Evolutionary conservation across 768 basidiomycete genomes (phyloP).

Genomic region (Kwoniella mangroviensis): DNA sequence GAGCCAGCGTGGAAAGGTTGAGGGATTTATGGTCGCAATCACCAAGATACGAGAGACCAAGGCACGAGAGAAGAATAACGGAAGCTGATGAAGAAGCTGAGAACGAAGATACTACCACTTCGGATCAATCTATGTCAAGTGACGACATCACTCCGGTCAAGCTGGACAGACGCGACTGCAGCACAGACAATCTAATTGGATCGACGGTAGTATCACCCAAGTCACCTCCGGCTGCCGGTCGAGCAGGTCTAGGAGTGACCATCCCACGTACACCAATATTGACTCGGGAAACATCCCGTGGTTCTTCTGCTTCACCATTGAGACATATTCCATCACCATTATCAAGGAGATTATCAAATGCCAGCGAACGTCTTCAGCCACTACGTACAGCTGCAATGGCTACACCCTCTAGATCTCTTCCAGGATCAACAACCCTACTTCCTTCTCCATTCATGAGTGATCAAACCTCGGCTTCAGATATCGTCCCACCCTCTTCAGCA

Average conservation of each 20-base stretch:
- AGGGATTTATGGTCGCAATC: conserved; percentile 3
- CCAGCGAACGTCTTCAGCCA: conserved; percentile 15
- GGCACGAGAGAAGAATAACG: conserved; percentile 42
- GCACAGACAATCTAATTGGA: neutral
- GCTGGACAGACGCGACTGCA: neutral
- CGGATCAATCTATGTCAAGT: conserved; percentile 5
- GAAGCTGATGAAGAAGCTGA: conserved; percentile 41
- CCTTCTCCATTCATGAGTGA: conserved; percentile 18
- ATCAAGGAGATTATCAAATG: conserved; percentile 12
- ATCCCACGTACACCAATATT: conserved; percentile 16
- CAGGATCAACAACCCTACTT: conserved; percentile 5
- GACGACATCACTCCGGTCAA: conserved; percentile 4
- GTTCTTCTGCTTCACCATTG: conserved; percentile 15
- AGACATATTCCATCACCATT: conserved; percentile 17
- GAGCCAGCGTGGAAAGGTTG: conserved; percentile 34
- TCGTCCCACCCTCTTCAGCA: neutral
- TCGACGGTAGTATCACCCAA: neutral
- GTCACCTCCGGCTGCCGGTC: neutral
- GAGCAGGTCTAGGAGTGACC: neutral
- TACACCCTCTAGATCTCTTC: conserved; percentile 12
- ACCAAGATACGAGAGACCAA: conserved; percentile 20
- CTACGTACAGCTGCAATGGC: conserved; percentile 12
- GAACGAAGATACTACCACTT: neutral
- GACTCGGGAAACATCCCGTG: neutral
- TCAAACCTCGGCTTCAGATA: neutral